phyloP scores from a whole-genome alignment of 2,329 filamentous ascomycete species.

The Colletotrichum cereale region DNA sequence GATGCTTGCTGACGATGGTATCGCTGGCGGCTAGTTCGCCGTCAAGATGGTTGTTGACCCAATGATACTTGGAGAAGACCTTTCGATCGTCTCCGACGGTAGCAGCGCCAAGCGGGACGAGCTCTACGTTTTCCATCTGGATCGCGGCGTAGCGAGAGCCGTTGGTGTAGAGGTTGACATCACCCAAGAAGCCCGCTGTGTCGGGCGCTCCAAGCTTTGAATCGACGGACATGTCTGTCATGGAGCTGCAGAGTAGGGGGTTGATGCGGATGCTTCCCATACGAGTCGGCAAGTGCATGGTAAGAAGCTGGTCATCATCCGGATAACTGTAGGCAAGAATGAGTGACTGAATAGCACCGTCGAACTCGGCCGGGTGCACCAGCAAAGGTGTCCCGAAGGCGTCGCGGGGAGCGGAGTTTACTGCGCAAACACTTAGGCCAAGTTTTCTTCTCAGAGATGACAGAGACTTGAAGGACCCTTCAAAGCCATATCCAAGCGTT shows the following conservation, averaged over 20 bases:
- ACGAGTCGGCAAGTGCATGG: conserved; percentile 47
- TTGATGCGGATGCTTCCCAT: conserved; percentile 44
- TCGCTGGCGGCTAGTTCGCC: not conserved
- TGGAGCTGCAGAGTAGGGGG: conserved; percentile 15
- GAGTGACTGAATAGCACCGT: conserved; percentile 49
- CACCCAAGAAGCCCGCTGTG: conserved; percentile 10
- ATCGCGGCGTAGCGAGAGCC: conserved; percentile 31
- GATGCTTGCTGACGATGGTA: not conserved
- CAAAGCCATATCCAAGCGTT: conserved; percentile 41
- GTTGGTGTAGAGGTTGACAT: conserved; percentile 39
- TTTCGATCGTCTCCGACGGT: conserved; percentile 19
- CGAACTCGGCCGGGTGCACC: conserved; percentile 50
- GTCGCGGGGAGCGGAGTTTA: not conserved
- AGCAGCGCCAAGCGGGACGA: conserved; percentile 40
- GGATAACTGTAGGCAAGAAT: conserved; percentile 48
- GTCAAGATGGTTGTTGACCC: not conserved
- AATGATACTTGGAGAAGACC: conserved; percentile 8
- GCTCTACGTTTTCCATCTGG: conserved; percentile 41
- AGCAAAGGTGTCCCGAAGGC: conserved; percentile 34
- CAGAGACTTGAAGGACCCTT: conserved; percentile 34
- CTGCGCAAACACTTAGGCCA: not conserved
- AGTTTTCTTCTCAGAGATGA: conserved; percentile 36
- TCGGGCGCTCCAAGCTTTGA: not conserved
- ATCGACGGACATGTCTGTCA: too few relatives aligned
- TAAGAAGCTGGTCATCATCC: conserved; percentile 47